Conservation (phyloP, 1,284 basidiomycete species). For the Amylostereum chailletii region DNA sequence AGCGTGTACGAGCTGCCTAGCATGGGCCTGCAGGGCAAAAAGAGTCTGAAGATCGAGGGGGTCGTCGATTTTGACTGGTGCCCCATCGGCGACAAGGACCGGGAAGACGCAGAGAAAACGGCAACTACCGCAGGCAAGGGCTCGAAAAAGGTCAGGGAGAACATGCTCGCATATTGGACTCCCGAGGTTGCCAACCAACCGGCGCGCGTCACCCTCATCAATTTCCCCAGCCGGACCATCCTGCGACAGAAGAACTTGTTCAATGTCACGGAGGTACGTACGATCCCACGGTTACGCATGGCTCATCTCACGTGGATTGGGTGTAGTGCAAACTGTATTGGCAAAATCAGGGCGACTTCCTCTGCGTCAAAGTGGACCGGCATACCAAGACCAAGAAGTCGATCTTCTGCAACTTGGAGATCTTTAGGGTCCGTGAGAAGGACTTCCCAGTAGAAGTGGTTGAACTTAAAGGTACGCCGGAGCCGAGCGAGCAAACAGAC, state of each 20-base stretch:
- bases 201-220: slow-evolving; percentile 89
- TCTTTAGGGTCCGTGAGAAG: slow-evolving; percentile 97
- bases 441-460: slow-evolving; percentile 98
- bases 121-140: slow-evolving; percentile 38
- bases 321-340: slow-evolving; percentile 92
- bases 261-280: slow-evolving; percentile 89
- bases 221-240: slow-evolving; percentile 80
- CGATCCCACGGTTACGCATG: not conserved
- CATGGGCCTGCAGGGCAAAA: slow-evolving; percentile 95
- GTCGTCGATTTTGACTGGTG: slow-evolving; percentile 99
- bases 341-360: slow-evolving; percentile 98
- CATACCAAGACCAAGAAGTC: slow-evolving; percentile 99
- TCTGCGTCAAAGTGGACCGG: slow-evolving; percentile 99
- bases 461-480: slow-evolving; percentile 36
- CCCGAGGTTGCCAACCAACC: slow-evolving; percentile 97
- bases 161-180: slow-evolving; percentile 96
- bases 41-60: slow-evolving; percentile 96
- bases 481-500: not conserved
- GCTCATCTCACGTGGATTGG: slow-evolving; percentile 1
- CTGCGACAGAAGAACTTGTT: slow-evolving; percentile 97
- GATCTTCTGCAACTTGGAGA: slow-evolving; percentile 97
- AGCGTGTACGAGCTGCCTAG: slow-evolving; percentile 93
- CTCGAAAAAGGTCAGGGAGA: slow-evolving; percentile 69
- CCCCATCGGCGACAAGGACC: slow-evolving; percentile 86
- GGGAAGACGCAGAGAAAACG: slow-evolving; percentile 57